A percentile compares a stretch with the other conserved stretches of the same genome.
Conservation (phyloP, 768 basidiomycete species). For the Suillus ampliporus region DNA sequence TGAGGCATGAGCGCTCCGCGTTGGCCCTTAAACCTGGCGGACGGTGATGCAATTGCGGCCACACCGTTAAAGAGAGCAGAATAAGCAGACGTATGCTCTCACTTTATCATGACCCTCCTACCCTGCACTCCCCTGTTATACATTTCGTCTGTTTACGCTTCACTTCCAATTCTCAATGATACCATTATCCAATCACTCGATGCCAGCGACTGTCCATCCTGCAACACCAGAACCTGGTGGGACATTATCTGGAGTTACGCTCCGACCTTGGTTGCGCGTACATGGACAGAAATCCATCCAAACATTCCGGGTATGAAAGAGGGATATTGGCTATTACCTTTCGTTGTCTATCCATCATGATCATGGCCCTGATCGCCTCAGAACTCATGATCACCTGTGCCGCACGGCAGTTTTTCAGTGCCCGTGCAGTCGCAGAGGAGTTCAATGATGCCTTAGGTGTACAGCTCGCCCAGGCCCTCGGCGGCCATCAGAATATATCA, state of each 20-base stretch:
- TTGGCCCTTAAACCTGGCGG: not conserved
- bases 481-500: too few relatives aligned
- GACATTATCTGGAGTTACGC: constrained; percentile 33
- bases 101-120: not conserved
- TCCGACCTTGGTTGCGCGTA: constrained; percentile 34
- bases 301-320: constrained; percentile 31
- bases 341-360: constrained; percentile 22
- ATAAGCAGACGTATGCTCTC: not conserved
- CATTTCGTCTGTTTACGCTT: not conserved
- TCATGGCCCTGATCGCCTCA: constrained; percentile 31
- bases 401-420: constrained; percentile 27
- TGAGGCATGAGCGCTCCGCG: not conserved
- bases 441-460: not conserved
- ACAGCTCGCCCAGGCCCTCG: not conserved
- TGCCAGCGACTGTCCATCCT: not conserved
- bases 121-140: not conserved
- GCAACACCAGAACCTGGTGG: constrained; percentile 18
- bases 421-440: constrained; percentile 1
- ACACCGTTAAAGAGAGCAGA: not conserved
- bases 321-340: not conserved
- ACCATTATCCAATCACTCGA: not conserved
- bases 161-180: not conserved
- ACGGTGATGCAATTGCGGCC: not conserved
- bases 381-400: constrained; percentile 38
- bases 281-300: constrained; percentile 36